phyloP scores from a whole-genome alignment of 2,329 filamentous ascomycete species.

The Colletotrichum abscissum region DNA sequence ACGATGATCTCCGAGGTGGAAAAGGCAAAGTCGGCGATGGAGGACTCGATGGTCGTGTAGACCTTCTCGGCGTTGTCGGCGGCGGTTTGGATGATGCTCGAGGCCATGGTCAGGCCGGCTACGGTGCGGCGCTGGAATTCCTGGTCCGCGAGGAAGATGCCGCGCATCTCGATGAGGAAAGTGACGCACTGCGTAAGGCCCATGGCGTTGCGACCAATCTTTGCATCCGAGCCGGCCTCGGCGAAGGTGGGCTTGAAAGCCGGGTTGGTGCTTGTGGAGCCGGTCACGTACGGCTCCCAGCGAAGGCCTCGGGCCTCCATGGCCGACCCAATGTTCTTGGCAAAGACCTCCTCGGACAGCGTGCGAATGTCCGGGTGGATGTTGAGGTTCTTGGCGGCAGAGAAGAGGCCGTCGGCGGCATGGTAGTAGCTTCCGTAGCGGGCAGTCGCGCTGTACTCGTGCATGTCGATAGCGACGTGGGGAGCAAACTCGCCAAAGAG shows the following conservation, averaged over 20 bases:
- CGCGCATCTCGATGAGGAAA: slow-evolving; percentile 45
- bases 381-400: slow-evolving; percentile 48
- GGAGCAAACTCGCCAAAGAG: slow-evolving; percentile 43
- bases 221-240: slow-evolving; percentile 39
- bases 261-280: slow-evolving; percentile 36
- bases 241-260: slow-evolving; percentile 39
- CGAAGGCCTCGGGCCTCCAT: slow-evolving; percentile 44
- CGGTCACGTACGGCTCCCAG: slow-evolving; percentile 46
- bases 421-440: slow-evolving; percentile 35
- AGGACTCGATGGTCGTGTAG: slow-evolving; percentile 40
- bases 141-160: slow-evolving; percentile 44
- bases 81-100: slow-evolving; percentile 44
- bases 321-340: slow-evolving; percentile 41
- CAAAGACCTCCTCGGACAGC: slow-evolving; percentile 44
- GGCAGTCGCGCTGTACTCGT: slow-evolving; percentile 42
- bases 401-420: slow-evolving; percentile 45
- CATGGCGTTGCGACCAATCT: slow-evolving; percentile 45
- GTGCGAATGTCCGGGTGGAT: slow-evolving; percentile 44
- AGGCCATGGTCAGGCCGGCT: slow-evolving; percentile 42
- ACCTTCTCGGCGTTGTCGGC: slow-evolving; percentile 45
- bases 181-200: slow-evolving; percentile 44
- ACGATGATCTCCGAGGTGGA: slow-evolving; percentile 42
- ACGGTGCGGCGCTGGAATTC: slow-evolving; percentile 46
- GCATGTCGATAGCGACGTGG: slow-evolving; percentile 46
- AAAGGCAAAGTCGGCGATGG: slow-evolving; percentile 42